These are phyloP conservation scores for Fusarium piperis DNA, from an alignment of 2,329 filamentous ascomycete species.

Conservation along the genomic window DNA sequence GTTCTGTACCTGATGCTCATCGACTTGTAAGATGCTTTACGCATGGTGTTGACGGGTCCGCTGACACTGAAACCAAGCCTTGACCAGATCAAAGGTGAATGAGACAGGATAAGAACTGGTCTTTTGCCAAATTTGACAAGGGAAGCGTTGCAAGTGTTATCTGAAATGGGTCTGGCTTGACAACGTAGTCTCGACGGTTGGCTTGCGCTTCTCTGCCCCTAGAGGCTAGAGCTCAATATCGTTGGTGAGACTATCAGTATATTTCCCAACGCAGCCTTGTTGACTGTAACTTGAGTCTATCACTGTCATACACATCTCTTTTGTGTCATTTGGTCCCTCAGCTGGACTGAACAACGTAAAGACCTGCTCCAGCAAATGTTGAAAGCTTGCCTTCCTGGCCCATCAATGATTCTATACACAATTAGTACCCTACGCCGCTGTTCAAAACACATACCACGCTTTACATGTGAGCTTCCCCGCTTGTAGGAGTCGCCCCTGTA, in stretches of 20 bases:
- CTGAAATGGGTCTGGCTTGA: not conserved
- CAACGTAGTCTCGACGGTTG: not conserved
- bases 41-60: not conserved
- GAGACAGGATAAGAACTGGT: not conserved
- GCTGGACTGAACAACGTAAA: not conserved
- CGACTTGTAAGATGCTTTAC: not conserved
- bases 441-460: not conserved
- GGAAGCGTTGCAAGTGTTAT: not conserved
- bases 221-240: too few relatives aligned
- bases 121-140: not conserved
- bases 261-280: not conserved
- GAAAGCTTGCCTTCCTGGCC: not conserved
- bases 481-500: not conserved
- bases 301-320: not conserved
- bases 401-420: not conserved
- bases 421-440: not conserved
- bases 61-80: not conserved
- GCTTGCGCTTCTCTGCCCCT: not conserved
- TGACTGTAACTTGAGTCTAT: not conserved
- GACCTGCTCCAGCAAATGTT: not conserved
- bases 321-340: not conserved
- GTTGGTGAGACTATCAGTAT: too few relatives aligned
- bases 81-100: not conserved
- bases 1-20: not conserved
- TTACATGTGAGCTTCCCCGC: not conserved